A percentile compares a stretch with the other conserved stretches of the same genome.
phyloP scores from a whole-genome alignment of 768 basidiomycete species.

The Gelatoporia subvermispora region DNA sequence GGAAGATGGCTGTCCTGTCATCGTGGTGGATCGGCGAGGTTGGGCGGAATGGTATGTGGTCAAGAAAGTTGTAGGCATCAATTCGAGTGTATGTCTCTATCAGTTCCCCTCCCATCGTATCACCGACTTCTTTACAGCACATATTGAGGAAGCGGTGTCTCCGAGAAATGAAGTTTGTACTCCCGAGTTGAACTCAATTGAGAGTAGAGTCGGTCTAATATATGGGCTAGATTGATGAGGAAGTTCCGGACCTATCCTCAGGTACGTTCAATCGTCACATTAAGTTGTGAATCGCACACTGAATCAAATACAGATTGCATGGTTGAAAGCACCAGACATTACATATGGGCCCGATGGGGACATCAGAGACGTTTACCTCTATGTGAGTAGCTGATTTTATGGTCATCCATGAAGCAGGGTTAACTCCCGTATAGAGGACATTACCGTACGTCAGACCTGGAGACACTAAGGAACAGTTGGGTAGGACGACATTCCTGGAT shows the following conservation, averaged over 20 bases:
- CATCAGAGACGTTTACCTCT: constrained; percentile 95
- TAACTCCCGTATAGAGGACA: too few relatives aligned
- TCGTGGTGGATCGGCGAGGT: constrained; percentile 76
- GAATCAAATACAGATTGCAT: constrained; percentile 65
- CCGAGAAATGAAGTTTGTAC: constrained; percentile 81
- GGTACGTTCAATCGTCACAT: constrained; percentile 38
- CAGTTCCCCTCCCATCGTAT: too few relatives aligned
- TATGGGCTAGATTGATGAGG: constrained; percentile 66
- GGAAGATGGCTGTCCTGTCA: constrained; percentile 91
- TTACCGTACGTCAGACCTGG: too few relatives aligned
- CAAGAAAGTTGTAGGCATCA: constrained; percentile 95
- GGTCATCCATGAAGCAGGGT: too few relatives aligned
- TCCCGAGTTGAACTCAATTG: not conserved
- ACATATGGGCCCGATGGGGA: constrained; percentile 87
- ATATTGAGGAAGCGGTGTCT: constrained; percentile 96
- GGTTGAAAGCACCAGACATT: constrained; percentile 97
- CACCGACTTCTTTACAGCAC: constrained; percentile 42
- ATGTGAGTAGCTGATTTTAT: constrained; percentile 42
- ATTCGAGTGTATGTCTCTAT: constrained; percentile 62
- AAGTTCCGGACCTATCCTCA: constrained; percentile 99
- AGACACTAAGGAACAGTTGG: not conserved
- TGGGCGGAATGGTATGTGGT: constrained; percentile 89
- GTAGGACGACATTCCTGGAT: too few relatives aligned
- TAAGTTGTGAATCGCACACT: constrained; percentile 2
- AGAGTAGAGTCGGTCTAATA: not conserved